These are phyloP conservation scores for Pyrus communis DNA, from an alignment of 306 rosid genomes.

Conservation along the genomic window DNA sequence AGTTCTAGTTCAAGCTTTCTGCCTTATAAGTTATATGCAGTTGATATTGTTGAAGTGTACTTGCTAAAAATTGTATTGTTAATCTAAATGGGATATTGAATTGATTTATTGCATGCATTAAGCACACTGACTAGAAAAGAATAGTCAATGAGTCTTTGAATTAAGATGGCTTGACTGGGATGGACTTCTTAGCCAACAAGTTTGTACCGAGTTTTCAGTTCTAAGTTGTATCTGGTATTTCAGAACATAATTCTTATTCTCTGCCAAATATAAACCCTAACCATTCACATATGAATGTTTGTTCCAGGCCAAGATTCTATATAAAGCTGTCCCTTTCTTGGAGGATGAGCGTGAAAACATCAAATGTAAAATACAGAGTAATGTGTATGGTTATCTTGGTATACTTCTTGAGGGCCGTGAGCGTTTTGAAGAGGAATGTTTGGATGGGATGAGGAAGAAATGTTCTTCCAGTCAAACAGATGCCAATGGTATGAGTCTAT, in stretches of 20 bases:
- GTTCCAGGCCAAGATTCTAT: conserved; percentile 85
- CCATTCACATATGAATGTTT: conserved; percentile 17
- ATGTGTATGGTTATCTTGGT: conserved; percentile 87
- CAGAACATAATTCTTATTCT: not conserved
- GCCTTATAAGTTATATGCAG: not conserved
- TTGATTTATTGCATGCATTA: not conserved
- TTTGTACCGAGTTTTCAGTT: not conserved
- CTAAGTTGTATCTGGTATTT: not conserved
- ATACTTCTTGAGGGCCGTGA: conserved; percentile 96
- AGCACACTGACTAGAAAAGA: not conserved
- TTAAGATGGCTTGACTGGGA: not conserved
- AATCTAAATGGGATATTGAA: not conserved
- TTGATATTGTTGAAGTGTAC: not conserved
- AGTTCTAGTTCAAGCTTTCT: not conserved
- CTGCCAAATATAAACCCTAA: not conserved
- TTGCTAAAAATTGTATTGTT: not conserved
- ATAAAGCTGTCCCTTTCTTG: conserved; percentile 71
- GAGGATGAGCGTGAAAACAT: conserved; percentile 80
- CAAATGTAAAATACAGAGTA: conserved; percentile 79
- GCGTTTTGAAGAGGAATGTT: conserved; percentile 83
- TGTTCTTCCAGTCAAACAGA: conserved; percentile 35
- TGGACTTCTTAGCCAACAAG: not conserved
- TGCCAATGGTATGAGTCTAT: conserved; percentile 33
- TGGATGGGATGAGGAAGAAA: conserved; percentile 36
- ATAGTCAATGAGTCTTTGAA: not conserved